A percentile compares a stretch with the other conserved stretches of the same genome.
These are phyloP conservation scores for Amphibolis antarctica DNA, from an alignment of 106 monocot species.

Conservation along the genomic window DNA sequence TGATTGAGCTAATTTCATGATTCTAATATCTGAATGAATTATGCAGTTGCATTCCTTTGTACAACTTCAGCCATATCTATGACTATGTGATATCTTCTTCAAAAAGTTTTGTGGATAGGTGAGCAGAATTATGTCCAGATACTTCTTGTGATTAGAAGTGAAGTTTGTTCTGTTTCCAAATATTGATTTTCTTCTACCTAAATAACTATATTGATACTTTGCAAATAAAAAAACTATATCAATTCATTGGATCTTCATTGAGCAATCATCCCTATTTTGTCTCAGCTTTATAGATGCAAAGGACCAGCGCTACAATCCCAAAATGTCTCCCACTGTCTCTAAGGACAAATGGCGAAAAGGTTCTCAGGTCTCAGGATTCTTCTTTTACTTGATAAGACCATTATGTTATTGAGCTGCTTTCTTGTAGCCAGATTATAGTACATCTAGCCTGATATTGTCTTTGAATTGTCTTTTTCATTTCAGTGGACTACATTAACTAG, in stretches of 20 bases:
- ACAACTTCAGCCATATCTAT: constrained; percentile 86
- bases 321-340: constrained; percentile 71
- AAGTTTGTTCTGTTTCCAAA: background rate
- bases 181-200: background rate
- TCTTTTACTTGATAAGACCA: background rate
- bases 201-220: background rate
- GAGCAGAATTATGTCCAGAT: background rate
- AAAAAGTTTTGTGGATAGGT: constrained; percentile 97
- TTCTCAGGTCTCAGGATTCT: constrained; percentile 55
- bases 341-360: constrained; percentile 95
- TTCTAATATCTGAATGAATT: constrained; percentile 2
- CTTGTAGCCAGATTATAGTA: background rate
- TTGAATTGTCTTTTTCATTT: constrained; percentile 14
- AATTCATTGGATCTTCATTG: background rate
- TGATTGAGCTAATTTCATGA: too few species aligned
- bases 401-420: too few species aligned
- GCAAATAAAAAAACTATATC: background rate
- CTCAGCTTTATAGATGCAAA: constrained; percentile 66
- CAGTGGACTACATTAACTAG: constrained; percentile 85
- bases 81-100: constrained; percentile 78
- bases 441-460: background rate
- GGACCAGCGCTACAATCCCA: constrained; percentile 64
- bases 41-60: constrained; percentile 89
- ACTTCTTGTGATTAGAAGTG: background rate
- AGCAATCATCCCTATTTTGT: background rate